Evolutionary conservation across 352 stramenopile species (phyloP).

Genomic region (Globisporangium iwayamae): DNA sequence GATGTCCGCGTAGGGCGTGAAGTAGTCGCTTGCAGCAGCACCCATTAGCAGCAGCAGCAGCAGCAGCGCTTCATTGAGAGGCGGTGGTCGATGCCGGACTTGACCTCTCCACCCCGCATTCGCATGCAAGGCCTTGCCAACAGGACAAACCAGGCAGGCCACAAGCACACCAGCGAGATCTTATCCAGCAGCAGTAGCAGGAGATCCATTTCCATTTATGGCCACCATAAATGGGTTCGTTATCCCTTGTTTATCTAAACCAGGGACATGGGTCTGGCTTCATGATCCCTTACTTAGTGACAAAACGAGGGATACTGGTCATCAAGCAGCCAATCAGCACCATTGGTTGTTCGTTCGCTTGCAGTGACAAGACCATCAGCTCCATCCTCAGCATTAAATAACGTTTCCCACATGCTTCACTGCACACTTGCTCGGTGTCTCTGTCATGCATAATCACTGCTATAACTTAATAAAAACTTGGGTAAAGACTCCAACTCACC

Average conservation of each 20-base stretch:
- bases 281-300: background rate
- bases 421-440: background rate
- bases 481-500: background rate
- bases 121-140: background rate
- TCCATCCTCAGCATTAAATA: constrained; percentile 4
- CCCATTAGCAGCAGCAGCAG: constrained; percentile 29
- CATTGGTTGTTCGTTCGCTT: no score
- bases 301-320: background rate
- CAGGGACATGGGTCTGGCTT: background rate
- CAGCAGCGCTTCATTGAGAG: background rate
- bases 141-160: background rate
- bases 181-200: background rate
- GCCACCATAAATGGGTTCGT: constrained; percentile 3
- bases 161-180: background rate
- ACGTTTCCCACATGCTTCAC: background rate
- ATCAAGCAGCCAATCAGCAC: background rate
- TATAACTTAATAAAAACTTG: constrained; percentile 8
- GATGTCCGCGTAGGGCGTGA: constrained; percentile 53
- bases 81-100: background rate
- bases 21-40: constrained; percentile 44
- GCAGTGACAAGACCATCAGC: no score
- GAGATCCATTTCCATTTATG: background rate
- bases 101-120: background rate
- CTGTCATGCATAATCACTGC: background rate
- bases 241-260: background rate